Evolutionary conservation across 2,329 filamentous ascomycete species (phyloP).

Genomic region (Pseudophaeomoniella oleicola): DNA sequence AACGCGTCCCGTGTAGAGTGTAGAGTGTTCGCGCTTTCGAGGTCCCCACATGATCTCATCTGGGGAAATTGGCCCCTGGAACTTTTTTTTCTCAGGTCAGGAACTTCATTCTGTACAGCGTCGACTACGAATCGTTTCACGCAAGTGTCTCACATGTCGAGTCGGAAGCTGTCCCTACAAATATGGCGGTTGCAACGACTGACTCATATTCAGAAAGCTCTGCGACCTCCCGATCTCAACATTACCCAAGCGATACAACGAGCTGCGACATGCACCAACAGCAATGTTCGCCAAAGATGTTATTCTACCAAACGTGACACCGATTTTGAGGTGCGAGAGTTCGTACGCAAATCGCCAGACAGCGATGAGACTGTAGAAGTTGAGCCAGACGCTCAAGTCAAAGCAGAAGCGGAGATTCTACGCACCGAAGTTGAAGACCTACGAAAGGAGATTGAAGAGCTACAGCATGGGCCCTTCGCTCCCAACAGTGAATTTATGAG

Average conservation of each 20-base stretch:
- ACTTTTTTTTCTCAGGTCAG: neutral
- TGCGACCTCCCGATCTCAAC: neutral
- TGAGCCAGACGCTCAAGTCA: slow-evolving; percentile 24
- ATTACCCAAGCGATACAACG: neutral
- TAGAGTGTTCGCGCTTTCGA: no score
- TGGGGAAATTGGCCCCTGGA: no score
- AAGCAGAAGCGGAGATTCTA: slow-evolving; percentile 20
- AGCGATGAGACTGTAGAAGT: slow-evolving; percentile 13
- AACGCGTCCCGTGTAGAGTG: no score
- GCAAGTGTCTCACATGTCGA: neutral
- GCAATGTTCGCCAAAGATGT: neutral
- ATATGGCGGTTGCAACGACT: neutral
- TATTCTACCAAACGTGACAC: slow-evolving; percentile 10
- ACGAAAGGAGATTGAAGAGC: slow-evolving; percentile 22
- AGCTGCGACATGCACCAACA: neutral
- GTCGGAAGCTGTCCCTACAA: neutral
- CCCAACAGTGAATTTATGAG: slow-evolving; percentile 29
- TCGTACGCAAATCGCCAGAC: slow-evolving; percentile 22
- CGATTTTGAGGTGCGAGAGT: slow-evolving; percentile 27
- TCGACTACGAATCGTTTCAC: neutral
- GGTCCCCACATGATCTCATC: neutral
- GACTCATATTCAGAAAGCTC: neutral
- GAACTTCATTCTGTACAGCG: no score
- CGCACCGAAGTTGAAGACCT: slow-evolving; percentile 23
- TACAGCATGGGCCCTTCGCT: slow-evolving; percentile 27